phyloP scores from a whole-genome alignment of 441 rosid genomes.

The Pelargonium citronellum region DNA sequence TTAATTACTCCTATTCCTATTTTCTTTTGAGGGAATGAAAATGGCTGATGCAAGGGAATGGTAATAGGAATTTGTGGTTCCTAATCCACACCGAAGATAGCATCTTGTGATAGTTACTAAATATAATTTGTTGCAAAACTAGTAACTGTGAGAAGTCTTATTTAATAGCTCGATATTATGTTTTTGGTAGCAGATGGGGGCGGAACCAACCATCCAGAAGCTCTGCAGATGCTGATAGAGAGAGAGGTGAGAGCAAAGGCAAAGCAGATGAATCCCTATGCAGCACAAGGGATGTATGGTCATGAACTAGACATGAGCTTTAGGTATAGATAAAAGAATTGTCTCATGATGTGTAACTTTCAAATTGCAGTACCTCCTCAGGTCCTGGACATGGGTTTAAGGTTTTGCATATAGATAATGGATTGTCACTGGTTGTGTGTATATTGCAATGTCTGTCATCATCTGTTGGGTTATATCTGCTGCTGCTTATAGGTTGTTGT shows the following conservation, averaged over 20 bases:
- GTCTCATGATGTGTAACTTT: too few species aligned
- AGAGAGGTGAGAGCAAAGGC: constrained; percentile 68
- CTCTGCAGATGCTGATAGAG: constrained; percentile 67
- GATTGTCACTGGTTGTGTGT: too few species aligned
- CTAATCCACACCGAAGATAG: too few species aligned
- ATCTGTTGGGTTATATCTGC: too few species aligned
- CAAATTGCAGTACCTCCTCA: too few species aligned
- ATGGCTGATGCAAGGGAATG: background rate
- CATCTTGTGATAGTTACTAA: too few species aligned
- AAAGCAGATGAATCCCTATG: constrained; percentile 30
- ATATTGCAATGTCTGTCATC: too few species aligned
- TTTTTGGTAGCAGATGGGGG: constrained; percentile 42
- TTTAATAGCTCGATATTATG: background rate
- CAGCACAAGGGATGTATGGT: constrained; percentile 23
- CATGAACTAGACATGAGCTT: constrained; percentile 76
- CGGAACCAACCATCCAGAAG: constrained; percentile 55
- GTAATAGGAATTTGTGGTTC: too few species aligned
- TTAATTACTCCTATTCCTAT: background rate
- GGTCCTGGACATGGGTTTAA: too few species aligned
- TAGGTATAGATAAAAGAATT: constrained; percentile 44
- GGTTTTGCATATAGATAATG: too few species aligned
- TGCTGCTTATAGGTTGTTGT: too few species aligned
- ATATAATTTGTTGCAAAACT: background rate
- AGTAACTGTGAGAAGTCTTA: background rate
- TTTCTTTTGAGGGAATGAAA: background rate